phyloP scores from a whole-genome alignment of 139 green algal genomes.

The Chlorella sp. region DNA sequence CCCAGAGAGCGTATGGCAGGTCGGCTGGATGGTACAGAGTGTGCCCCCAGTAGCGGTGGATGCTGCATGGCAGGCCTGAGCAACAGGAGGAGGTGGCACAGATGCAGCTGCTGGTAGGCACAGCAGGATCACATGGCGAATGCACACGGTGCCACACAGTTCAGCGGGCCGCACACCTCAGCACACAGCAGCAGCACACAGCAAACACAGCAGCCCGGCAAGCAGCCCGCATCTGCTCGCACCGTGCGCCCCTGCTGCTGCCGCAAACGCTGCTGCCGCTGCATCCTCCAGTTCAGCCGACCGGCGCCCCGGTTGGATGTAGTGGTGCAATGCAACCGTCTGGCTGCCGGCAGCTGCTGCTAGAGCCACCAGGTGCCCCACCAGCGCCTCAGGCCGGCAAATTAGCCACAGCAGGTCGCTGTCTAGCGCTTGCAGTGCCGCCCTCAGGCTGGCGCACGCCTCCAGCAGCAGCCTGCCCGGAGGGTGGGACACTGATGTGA shows the following conservation, averaged over 20 bases:
- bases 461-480: constrained; percentile 34
- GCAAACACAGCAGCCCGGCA: too few relatives aligned
- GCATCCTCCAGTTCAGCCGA: constrained; percentile 4
- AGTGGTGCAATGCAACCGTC: neutral
- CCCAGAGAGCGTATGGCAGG: constrained; percentile 51
- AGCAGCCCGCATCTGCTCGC: too few relatives aligned
- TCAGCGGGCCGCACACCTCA: too few relatives aligned
- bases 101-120: too few relatives aligned
- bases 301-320: neutral
- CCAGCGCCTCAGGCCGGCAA: neutral
- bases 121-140: too few relatives aligned
- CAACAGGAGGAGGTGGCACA: neutral
- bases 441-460: neutral
- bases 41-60: constrained; percentile 40
- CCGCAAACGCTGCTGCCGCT: neutral
- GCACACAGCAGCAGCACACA: too few relatives aligned
- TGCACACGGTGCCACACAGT: too few relatives aligned
- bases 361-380: constrained; percentile 26
- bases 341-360: neutral
- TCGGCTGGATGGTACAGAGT: constrained; percentile 74
- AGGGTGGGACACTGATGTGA: neutral
- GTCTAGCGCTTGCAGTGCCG: neutral
- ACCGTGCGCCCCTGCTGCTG: neutral
- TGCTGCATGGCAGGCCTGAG: constrained; percentile 19
- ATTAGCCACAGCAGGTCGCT: constrained; percentile 4